Evolutionary conservation across 169 alveolate species (phyloP), one percentile per base, ranked within the genome.

Genomic region (Cryptosporidium sp.): DNA sequence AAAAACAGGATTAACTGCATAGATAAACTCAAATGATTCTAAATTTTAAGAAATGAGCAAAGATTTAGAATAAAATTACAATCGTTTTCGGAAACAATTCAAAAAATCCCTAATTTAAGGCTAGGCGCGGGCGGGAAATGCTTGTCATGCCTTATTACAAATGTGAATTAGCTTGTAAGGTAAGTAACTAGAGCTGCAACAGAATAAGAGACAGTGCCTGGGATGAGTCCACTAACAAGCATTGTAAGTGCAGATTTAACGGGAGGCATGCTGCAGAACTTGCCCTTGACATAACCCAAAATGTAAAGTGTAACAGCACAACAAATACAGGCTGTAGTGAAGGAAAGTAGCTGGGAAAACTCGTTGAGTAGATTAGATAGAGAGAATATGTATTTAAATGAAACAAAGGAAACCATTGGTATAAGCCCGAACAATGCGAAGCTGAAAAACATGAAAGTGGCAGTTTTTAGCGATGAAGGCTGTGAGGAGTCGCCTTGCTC

Each of bases 401-500:
- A 95, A n/a, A 95, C 84, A 69, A 93, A 96, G 12, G 97, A 95
- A n/a, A 93, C 84, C 70, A 96, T 91, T 2, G 98, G 98, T 43
- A 96, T 92, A 41, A 94, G 71, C 23, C 98, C 98, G 69, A 96
- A 94, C 3, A 93, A 37, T 73, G 95, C 93, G 86, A 95, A 96
- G 91, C 97, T 93, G 61, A 92, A 89, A 87, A 94, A 95, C 97
- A 95, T 96, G 41, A 95, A 71, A 80, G 92, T 69, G 45, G 97
- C 98, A 80, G 93, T 74, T 65, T 35, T 51, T 18, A 43, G 23
- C 26, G 68, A 68, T 10, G 65, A 62, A 55, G 94, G 86, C 84
- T 84, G 86, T 26, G 96, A 93, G 58, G 95, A 94, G 62, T 92
- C 92, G 37, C 92, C 96, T 55, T 93, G 85, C 45, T 93, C 94